Percentiles rank a stretch among this genome's conserved stretches.
These are phyloP conservation scores for Alisma plantagoaquatica DNA, from an alignment of 106 monocot genomes.

Conservation along the genomic window DNA sequence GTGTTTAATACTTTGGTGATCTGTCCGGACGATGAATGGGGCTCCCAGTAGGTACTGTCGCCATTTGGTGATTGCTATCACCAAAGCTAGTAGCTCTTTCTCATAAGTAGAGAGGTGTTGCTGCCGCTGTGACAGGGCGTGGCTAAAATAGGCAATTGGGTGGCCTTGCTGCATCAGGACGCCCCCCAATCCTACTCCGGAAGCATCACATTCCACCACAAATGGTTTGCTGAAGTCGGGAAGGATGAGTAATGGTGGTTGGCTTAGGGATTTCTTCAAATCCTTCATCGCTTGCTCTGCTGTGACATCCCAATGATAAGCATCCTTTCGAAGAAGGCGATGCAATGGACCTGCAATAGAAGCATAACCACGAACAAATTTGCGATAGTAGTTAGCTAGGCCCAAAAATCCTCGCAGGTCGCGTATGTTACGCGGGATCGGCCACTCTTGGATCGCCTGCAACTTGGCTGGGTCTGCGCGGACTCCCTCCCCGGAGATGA, in stretches of 20 bases:
- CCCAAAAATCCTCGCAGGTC: neutral
- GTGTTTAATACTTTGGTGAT: neutral
- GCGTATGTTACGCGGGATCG: neutral
- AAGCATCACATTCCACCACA: constrained; percentile 9
- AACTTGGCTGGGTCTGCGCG: neutral
- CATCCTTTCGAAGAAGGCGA: neutral
- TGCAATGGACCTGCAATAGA: neutral
- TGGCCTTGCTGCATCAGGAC: constrained; percentile 2
- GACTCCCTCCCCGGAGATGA: neutral
- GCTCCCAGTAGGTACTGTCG: neutral
- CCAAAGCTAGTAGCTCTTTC: neutral
- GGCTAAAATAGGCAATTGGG: constrained; percentile 6
- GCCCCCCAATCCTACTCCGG: neutral
- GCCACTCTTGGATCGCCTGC: neutral
- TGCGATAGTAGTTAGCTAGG: neutral
- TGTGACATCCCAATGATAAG: neutral
- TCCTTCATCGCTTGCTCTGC: neutral
- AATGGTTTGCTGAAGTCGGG: constrained; percentile 1
- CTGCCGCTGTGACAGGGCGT: neutral
- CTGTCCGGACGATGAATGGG: neutral
- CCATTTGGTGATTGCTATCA: constrained; percentile 1
- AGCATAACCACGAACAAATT: neutral
- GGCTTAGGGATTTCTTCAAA: neutral
- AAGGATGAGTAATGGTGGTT: neutral
- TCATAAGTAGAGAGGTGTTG: neutral